Evolutionary conservation across 2,329 filamentous ascomycete species (phyloP).

Genomic region (Ophiosphaerella narmari): DNA sequence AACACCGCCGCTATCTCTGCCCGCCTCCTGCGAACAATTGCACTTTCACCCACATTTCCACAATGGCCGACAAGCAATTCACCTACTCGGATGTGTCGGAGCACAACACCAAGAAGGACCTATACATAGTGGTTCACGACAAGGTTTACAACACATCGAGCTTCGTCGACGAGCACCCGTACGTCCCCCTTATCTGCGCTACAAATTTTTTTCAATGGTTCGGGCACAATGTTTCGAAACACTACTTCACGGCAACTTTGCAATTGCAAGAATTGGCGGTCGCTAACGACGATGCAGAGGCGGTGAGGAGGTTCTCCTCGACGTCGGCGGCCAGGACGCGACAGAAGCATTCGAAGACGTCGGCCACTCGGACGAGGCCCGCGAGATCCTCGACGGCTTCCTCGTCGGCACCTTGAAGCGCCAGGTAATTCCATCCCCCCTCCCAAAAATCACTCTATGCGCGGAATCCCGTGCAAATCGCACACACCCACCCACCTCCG

Average conservation of each 20-base stretch:
- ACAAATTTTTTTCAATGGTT: neutral
- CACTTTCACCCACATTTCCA: slow-evolving; percentile 11
- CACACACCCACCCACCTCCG: neutral
- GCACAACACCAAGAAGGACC: slow-evolving; percentile 75
- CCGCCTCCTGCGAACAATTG: slow-evolving; percentile 1
- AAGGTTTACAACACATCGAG: slow-evolving; percentile 90
- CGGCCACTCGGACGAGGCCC: slow-evolving; percentile 97
- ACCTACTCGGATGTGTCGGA: slow-evolving; percentile 49
- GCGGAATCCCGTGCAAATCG: neutral
- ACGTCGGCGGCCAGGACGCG: slow-evolving; percentile 92
- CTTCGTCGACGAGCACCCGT: slow-evolving; percentile 98
- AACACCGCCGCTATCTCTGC: neutral
- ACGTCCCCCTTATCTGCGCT: slow-evolving; percentile 46
- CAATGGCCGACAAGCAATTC: slow-evolving; percentile 47
- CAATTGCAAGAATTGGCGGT: neutral
- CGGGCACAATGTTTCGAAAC: slow-evolving; percentile 2
- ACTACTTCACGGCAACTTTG: neutral
- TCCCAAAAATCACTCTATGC: neutral
- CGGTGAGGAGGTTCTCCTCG: slow-evolving; percentile 96
- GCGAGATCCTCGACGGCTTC: slow-evolving; percentile 77
- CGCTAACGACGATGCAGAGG: slow-evolving; percentile 63
- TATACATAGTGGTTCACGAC: slow-evolving; percentile 90
- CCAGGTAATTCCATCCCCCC: slow-evolving; percentile 29
- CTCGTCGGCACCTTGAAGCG: slow-evolving; percentile 46
- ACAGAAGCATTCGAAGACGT: slow-evolving; percentile 99